phyloP scores from a whole-genome alignment of 2,329 filamentous ascomycete genomes.

The Botrytis paeoniae region DNA sequence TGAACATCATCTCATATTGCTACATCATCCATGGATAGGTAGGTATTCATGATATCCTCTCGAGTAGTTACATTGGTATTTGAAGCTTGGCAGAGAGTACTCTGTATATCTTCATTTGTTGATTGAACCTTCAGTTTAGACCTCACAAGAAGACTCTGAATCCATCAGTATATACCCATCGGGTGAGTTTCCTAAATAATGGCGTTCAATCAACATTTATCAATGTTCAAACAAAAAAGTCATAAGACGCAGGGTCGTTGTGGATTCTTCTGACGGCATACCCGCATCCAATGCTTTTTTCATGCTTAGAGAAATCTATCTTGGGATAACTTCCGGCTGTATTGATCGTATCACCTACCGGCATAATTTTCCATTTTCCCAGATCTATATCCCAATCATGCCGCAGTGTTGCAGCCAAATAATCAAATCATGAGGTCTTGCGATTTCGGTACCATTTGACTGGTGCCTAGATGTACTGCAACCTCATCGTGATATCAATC shows the following conservation, averaged over 20 bases:
- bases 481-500: neutral
- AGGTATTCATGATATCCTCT: neutral
- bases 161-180: neutral
- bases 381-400: neutral
- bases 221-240: neutral
- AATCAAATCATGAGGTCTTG: neutral
- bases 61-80: neutral
- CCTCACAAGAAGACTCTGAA: neutral
- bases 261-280: neutral
- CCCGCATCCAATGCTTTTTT: neutral
- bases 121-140: neutral
- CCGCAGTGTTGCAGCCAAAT: neutral
- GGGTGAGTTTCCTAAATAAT: neutral
- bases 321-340: neutral
- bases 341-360: neutral
- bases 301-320: neutral
- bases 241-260: neutral
- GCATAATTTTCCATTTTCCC: neutral
- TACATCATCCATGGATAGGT: too few relatives aligned
- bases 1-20: too few relatives aligned
- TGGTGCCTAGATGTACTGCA: conserved; percentile 6
- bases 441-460: neutral
- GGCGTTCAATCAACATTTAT: neutral
- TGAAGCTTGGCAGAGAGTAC: neutral
- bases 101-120: neutral